These are phyloP conservation scores for Boletus rubescentipes DNA, from an alignment of 768 basidiomycete genomes.

Conservation along the genomic window DNA sequence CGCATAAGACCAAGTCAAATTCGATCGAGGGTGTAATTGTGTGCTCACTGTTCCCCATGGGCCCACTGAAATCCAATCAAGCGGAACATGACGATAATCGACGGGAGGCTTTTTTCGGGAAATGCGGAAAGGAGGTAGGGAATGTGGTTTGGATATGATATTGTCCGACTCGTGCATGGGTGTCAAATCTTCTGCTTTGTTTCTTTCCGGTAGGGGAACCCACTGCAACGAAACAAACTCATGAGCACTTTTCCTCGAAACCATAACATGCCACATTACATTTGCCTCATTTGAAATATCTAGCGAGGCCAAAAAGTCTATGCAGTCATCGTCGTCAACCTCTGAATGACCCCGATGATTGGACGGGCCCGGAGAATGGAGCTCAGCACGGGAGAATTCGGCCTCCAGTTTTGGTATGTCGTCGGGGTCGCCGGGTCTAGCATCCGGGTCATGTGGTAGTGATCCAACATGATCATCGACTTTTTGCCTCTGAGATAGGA, in stretches of 20 bases:
- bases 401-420: constrained; percentile 4
- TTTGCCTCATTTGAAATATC: constrained; percentile 32
- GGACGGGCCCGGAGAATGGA: constrained; percentile 1
- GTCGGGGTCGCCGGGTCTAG: background rate
- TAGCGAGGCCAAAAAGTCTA: constrained; percentile 25
- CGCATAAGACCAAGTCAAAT: background rate
- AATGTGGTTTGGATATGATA: background rate
- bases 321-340: constrained; percentile 24
- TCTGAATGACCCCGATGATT: background rate
- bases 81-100: constrained; percentile 20
- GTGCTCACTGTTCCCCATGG: constrained; percentile 25
- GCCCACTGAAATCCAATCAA: constrained; percentile 13
- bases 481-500: constrained; percentile 21
- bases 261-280: constrained; percentile 11
- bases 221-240: constrained; percentile 18
- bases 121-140: constrained; percentile 6
- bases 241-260: constrained; percentile 2
- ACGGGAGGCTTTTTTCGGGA: constrained; percentile 18
- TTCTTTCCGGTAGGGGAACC: constrained; percentile 24
- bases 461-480: background rate
- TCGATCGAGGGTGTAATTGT: background rate
- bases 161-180: constrained; percentile 8
- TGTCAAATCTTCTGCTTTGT: constrained; percentile 34
- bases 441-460: background rate
- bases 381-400: background rate